Percentiles rank a stretch among this genome's conserved stretches.
phyloP scores from a whole-genome alignment of 1,139 yeast species.

The Pichia sp. region DNA sequence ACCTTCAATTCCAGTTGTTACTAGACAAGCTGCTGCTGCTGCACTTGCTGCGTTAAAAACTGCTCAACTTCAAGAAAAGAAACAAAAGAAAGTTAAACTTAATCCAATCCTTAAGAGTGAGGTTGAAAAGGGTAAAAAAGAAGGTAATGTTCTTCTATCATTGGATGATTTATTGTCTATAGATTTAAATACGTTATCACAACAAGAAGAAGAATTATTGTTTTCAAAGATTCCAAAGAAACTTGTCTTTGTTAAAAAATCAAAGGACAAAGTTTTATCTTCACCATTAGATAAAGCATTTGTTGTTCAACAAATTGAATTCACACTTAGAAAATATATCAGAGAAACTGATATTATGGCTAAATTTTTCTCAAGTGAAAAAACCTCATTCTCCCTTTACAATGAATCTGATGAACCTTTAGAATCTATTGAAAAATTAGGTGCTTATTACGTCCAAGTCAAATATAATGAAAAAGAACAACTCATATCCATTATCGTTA shows the following conservation, averaged over 20 bases:
- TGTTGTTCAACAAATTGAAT: slow-evolving; percentile 11
- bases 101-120: slow-evolving; percentile 14
- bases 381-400: slow-evolving; percentile 10
- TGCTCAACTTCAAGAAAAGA: slow-evolving; percentile 6
- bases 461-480: slow-evolving; percentile 16
- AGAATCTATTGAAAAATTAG: slow-evolving; percentile 16
- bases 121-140: slow-evolving; percentile 3
- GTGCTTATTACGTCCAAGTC: slow-evolving; percentile 19
- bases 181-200: slow-evolving; percentile 19
- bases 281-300: slow-evolving; percentile 15
- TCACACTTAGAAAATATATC: slow-evolving; percentile 15
- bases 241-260: slow-evolving; percentile 20
- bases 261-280: slow-evolving; percentile 14
- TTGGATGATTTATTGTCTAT: slow-evolving; percentile 25
- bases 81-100: slow-evolving; percentile 9
- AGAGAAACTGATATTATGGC: slow-evolving; percentile 13
- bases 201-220: slow-evolving; percentile 17
- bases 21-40: slow-evolving; percentile 19
- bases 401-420: slow-evolving; percentile 9
- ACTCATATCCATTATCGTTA: slow-evolving; percentile 19
- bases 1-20: slow-evolving; percentile 58
- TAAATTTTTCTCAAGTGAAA: slow-evolving; percentile 14
- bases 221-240: slow-evolving; percentile 23
- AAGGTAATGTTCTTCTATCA: slow-evolving; percentile 13
- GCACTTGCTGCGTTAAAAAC: slow-evolving; percentile 16